These are phyloP conservation scores for Camelina neglecta DNA, from an alignment of 345 rosid species.

Conservation along the genomic window DNA sequence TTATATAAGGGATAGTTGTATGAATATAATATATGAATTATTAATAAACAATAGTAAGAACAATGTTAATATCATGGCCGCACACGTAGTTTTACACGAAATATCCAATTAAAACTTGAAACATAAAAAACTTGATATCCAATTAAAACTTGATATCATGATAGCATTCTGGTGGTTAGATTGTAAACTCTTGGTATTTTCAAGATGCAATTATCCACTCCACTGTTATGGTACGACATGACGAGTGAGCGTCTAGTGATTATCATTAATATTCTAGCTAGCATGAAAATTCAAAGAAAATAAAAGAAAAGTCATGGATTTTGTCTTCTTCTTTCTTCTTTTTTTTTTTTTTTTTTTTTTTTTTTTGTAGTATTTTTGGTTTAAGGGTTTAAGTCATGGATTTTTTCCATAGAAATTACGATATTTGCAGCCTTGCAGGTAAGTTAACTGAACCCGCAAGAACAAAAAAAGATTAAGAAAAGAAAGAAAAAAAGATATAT, in stretches of 20 bases:
- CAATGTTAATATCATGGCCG: constrained; percentile 13
- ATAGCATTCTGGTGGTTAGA: background rate
- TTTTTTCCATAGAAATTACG: background rate
- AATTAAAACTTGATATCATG: background rate
- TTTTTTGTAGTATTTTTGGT: too few species aligned
- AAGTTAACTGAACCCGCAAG: background rate
- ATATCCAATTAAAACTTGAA: constrained; percentile 22
- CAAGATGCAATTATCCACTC: background rate
- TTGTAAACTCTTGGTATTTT: background rate
- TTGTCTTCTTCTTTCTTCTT: background rate
- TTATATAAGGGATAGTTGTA: too few species aligned
- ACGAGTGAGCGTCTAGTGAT: constrained; percentile 1
- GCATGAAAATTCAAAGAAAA: background rate
- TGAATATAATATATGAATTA: background rate
- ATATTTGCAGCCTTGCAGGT: background rate
- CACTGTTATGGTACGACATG: background rate
- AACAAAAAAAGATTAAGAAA: background rate
- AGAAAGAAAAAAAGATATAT: too few species aligned
- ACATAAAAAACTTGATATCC: background rate
- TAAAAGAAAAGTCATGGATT: background rate
- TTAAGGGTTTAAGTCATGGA: too few species aligned
- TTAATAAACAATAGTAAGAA: background rate
- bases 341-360: too few species aligned
- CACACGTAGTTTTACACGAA: constrained; percentile 24
- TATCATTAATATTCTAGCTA: background rate